Evolutionary conservation across 106 monocot species (phyloP), one percentile per base, ranked within the genome.

Genomic region (Acanthochlamys bracteata): DNA sequence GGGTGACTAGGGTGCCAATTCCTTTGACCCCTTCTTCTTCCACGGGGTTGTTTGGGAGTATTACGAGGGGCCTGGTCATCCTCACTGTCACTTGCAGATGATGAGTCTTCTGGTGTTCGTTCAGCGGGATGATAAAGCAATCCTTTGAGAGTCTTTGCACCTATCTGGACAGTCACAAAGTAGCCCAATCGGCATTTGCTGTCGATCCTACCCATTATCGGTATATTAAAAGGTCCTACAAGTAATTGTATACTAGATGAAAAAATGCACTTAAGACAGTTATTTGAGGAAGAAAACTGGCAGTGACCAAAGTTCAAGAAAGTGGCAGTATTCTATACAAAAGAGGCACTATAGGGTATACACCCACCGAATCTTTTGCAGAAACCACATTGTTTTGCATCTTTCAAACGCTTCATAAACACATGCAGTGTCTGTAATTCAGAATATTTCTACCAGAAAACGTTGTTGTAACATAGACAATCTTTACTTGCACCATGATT

Each of bases 171-270:
- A 0, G 79, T 85, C 14, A 94, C 94, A 24, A 94, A 66, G 65
- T 94, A 94, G 16, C 94, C 94, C 26, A 84, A 39, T 43, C 89
- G 86, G 26, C 86, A 94, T 59, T 94, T 94, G 7, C 86, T 86
- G 25, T 89, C 84, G 9, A 94, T 90, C 0, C 73, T 78, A 59
- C 94, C 89, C 6, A 59, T 75, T 49, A 90, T 89, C 0, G 76
- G 67, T 24, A 84, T 81, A 77, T 75, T 73, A 21, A 55, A 69
- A 56, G 26, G 11, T n/a, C 71, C 74, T 69, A 11, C 19, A 64
- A 33, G 53, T 12, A 72, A 10, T 49, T 1, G 2, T 49, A 14
- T 9, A 49, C 49, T 4, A 14, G 17, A 10, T 14, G 2, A 14
- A 49, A 14, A 49, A 2, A 49, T 49, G 49, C 49, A 14, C n/a